These are phyloP conservation scores for Trifolium pratense DNA, from an alignment of 306 rosid species.

Conservation along the genomic window DNA sequence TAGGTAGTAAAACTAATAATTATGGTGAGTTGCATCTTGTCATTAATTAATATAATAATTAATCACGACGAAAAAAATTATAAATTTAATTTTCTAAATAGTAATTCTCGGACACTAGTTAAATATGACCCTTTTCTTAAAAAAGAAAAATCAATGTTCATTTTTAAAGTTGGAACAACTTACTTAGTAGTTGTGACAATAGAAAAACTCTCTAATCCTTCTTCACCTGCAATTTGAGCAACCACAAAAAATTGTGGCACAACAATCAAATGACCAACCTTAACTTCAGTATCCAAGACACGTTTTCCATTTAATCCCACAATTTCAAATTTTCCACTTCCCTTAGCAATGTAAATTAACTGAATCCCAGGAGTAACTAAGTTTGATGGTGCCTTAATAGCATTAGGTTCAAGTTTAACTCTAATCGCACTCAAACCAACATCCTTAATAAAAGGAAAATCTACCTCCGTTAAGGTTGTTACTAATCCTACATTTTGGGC, in stretches of 20 bases:
- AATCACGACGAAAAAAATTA: too few relatives aligned
- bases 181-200: constrained; percentile 27
- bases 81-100: too few relatives aligned
- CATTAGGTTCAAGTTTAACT: constrained; percentile 50
- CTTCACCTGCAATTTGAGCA: constrained; percentile 56
- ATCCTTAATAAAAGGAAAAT: constrained; percentile 52
- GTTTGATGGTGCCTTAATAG: constrained; percentile 50
- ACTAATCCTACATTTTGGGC: constrained; percentile 40
- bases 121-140: too few relatives aligned
- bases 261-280: constrained; percentile 57
- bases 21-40: too few relatives aligned
- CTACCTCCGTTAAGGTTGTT: constrained; percentile 45
- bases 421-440: constrained; percentile 54
- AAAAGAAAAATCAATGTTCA: background rate
- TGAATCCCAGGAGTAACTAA: constrained; percentile 42
- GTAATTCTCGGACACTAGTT: too few relatives aligned
- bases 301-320: constrained; percentile 50
- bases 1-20: too few relatives aligned
- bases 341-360: constrained; percentile 57
- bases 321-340: constrained; percentile 58
- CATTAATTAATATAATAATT: too few relatives aligned
- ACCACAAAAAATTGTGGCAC: constrained; percentile 60
- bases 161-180: too few relatives aligned
- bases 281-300: constrained; percentile 52
- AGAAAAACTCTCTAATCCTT: constrained; percentile 61